These are phyloP conservation scores for Lactifluus echinatus DNA, from an alignment of 768 basidiomycete genomes.

Conservation along the genomic window DNA sequence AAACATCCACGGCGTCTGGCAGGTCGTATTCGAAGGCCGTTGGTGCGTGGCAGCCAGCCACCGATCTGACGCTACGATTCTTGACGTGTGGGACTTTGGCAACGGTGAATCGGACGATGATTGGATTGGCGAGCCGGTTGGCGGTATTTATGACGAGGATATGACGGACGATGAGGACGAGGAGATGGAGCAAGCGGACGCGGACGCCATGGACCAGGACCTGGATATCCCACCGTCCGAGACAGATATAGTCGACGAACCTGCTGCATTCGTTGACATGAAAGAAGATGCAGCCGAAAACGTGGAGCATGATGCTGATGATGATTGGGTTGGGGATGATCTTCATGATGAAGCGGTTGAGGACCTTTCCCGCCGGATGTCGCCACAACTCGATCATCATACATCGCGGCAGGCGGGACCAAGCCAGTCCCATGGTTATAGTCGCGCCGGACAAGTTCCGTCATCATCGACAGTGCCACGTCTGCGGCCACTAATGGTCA, in stretches of 20 bases:
- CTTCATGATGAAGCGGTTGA: neutral
- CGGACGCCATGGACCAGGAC: slow-evolving; percentile 71
- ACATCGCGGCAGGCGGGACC: slow-evolving; percentile 6
- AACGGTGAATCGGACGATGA: slow-evolving; percentile 56
- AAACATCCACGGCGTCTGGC: slow-evolving; percentile 94
- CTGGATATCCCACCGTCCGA: slow-evolving; percentile 27
- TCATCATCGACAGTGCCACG: slow-evolving; percentile 26
- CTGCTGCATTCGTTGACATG: slow-evolving; percentile 11
- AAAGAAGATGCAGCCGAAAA: neutral
- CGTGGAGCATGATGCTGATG: slow-evolving; percentile 8
- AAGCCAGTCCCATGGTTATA: slow-evolving; percentile 8
- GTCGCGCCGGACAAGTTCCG: neutral
- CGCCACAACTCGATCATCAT: neutral
- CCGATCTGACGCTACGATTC: slow-evolving; percentile 61
- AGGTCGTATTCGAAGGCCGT: slow-evolving; percentile 89
- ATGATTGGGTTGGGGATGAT: slow-evolving; percentile 9
- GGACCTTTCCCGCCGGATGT: neutral
- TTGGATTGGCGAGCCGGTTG: slow-evolving; percentile 73
- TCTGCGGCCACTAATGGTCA: slow-evolving; percentile 31
- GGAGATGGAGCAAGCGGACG: slow-evolving; percentile 46
- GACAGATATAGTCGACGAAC: slow-evolving; percentile 23
- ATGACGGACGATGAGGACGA: slow-evolving; percentile 48
- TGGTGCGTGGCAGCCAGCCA: slow-evolving; percentile 95
- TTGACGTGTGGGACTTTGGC: slow-evolving; percentile 91
- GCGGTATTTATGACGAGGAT: slow-evolving; percentile 65